Percentiles rank a stretch among this genome's conserved stretches.
Evolutionary conservation across 1,139 yeast genomes (phyloP).

Genomic region (Zygosaccharomyces sapae): DNA sequence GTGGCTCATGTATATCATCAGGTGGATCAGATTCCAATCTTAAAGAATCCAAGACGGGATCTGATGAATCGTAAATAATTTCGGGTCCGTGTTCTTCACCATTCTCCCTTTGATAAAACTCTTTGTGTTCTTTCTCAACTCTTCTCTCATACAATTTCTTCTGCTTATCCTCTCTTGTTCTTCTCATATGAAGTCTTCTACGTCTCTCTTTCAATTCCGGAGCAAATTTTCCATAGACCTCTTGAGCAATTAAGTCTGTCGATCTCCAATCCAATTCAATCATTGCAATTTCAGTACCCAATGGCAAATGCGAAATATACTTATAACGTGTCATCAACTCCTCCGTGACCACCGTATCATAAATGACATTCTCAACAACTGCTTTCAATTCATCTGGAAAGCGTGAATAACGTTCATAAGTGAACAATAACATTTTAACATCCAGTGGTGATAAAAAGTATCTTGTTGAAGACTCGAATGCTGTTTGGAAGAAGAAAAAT

Average conservation of each 20-base stretch:
- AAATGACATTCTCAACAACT: constrained; percentile 64
- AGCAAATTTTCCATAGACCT: constrained; percentile 53
- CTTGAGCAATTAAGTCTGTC: constrained; percentile 42
- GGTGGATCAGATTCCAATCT: constrained; percentile 11
- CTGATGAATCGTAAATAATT: constrained; percentile 4
- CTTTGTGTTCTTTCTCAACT: constrained; percentile 55
- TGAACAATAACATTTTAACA: constrained; percentile 60
- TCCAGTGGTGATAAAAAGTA: constrained; percentile 77
- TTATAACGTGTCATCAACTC: constrained; percentile 57
- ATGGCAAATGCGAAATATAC: constrained; percentile 75
- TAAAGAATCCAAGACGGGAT: constrained; percentile 16
- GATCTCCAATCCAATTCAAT: constrained; percentile 80
- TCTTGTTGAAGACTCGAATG: constrained; percentile 56
- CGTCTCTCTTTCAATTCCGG: constrained; percentile 61
- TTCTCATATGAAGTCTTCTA: constrained; percentile 49
- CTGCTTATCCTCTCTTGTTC: constrained; percentile 62
- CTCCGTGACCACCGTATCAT: constrained; percentile 54
- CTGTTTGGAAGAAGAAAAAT: constrained; percentile 67
- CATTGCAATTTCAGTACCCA: constrained; percentile 79
- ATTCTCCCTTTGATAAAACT: constrained; percentile 58
- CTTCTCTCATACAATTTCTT: constrained; percentile 55
- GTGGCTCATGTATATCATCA: constrained; percentile 7
- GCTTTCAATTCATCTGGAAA: constrained; percentile 65
- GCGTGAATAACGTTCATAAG: constrained; percentile 56
- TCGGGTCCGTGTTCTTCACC: constrained; percentile 25